phyloP scores from a whole-genome alignment of 768 basidiomycete species.

The Auricularia sp. region DNA sequence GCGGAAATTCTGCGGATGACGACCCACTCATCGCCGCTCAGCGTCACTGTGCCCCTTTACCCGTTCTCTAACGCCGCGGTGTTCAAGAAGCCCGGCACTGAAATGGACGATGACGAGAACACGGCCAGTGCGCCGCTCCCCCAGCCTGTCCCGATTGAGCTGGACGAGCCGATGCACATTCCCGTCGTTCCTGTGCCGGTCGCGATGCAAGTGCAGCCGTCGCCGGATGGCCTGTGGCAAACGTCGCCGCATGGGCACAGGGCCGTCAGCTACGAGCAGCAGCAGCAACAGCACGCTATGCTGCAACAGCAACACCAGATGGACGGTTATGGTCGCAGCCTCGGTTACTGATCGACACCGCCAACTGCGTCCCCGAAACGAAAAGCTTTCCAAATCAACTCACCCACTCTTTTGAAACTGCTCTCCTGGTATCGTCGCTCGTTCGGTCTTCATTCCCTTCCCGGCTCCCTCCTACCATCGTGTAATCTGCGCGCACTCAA shows the following conservation, averaged over 20 bases:
- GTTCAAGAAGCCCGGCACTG: not conserved
- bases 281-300: not conserved
- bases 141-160: not conserved
- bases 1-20: constrained; percentile 77
- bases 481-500: no score
- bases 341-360: not conserved
- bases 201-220: not conserved
- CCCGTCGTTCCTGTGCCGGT: not conserved
- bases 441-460: no score
- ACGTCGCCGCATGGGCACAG: not conserved
- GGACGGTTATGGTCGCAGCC: not conserved
- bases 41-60: constrained; percentile 55
- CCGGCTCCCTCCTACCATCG: no score
- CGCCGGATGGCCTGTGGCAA: not conserved
- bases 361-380: no score
- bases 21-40: constrained; percentile 66
- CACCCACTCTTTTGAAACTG: no score
- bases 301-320: not conserved
- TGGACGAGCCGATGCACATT: not conserved
- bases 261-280: not conserved
- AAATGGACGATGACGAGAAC: not conserved
- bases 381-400: no score
- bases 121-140: not conserved
- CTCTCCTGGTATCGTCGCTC: no score
- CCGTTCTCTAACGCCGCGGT: not conserved